Base-by-base conservation (phyloP, 495 filamentous ascomycete species). In the Penicillium steckii region DNA sequence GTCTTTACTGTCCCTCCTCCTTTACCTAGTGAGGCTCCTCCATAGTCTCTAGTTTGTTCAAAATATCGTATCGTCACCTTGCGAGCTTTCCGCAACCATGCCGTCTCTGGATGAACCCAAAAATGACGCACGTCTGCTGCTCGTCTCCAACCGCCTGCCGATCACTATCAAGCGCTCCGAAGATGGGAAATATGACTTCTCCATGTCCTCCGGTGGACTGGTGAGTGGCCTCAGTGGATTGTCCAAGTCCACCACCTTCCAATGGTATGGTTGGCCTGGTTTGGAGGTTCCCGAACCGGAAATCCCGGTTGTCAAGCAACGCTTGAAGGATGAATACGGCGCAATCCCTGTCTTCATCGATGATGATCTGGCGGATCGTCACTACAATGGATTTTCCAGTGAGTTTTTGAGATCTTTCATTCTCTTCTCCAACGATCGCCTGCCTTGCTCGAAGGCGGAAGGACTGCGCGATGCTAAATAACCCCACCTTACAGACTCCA, bases 251-350 rank as follows among this genome's bases (percentile, higher is more conserved):
- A 96, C 90, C 9, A 93, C 85, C 37, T 97, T 96, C 73, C 86
- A 90, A 66, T 98, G 94, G 93, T 97, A 96, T 68, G 93, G 93
- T 52, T 98, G 94, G 94, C 91, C 93, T 7, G 93, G 93, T 24
- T 65, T 96, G 49, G 89, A 96, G 62, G 80, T 92, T 23, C 88
- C 88, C 38, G 86, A 90, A 48, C 78, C 72, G 18, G 89, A 93
- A 59, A 72, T 81, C 8, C 76, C 73, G 9, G 73, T 74, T 47
- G 79, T 93, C 55, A 82, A 78, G 48, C 72, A 83, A 60, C 80
- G 84, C 18, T 67, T 93, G 56, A 85, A 85, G 65, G 83, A 89
- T 3, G 82, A 90, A 53, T 85, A 90, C 57, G 79, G 79, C 32
- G 88, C 87, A 12, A 75, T 88, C 29, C 89, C 89, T 3, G 84